phyloP scores from a whole-genome alignment of 768 basidiomycete genomes.

The Filobasidium floriforme region DNA sequence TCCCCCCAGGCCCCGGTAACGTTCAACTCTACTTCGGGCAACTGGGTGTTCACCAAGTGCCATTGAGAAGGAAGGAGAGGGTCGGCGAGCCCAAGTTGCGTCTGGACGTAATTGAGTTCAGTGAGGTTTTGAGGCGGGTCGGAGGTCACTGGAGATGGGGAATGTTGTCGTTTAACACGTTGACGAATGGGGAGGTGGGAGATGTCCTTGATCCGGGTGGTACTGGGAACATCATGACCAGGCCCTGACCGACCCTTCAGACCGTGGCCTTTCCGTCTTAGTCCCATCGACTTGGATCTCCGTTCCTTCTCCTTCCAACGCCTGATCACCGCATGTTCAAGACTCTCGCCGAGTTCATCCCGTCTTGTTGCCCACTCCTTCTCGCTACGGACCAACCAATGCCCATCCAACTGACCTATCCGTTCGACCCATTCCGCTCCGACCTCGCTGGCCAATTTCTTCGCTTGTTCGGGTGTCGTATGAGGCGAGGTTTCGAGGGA shows the following conservation, averaged over 20 bases:
- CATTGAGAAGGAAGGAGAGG: constrained; percentile 80
- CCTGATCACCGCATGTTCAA: constrained; percentile 15
- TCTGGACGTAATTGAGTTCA: constrained; percentile 49
- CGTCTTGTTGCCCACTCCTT: constrained; percentile 42
- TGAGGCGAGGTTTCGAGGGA: constrained; percentile 50
- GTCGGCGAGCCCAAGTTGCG: constrained; percentile 61
- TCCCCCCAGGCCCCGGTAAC: constrained; percentile 86
- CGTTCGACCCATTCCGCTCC: constrained; percentile 80
- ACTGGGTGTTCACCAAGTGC: constrained; percentile 86
- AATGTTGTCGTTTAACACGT: constrained; percentile 42
- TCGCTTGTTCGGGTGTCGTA: constrained; percentile 52
- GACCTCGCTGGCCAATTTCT: constrained; percentile 56
- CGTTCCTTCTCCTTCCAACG: neutral
- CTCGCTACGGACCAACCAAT: constrained; percentile 69
- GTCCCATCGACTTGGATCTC: too few relatives aligned
- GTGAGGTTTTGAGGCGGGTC: constrained; percentile 11
- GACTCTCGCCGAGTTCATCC: constrained; percentile 52
- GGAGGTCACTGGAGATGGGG: constrained; percentile 6
- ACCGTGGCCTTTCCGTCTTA: constrained; percentile 28
- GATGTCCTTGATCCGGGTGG: constrained; percentile 29
- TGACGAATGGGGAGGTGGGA: constrained; percentile 36
- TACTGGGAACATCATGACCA: constrained; percentile 1
- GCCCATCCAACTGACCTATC: constrained; percentile 68
- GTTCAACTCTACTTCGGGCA: constrained; percentile 69
- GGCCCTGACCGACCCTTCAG: neutral